Evolutionary conservation across 768 basidiomycete genomes (phyloP), one percentile per base, ranked within the genome.

Genomic region (Amanita muscaria): DNA sequence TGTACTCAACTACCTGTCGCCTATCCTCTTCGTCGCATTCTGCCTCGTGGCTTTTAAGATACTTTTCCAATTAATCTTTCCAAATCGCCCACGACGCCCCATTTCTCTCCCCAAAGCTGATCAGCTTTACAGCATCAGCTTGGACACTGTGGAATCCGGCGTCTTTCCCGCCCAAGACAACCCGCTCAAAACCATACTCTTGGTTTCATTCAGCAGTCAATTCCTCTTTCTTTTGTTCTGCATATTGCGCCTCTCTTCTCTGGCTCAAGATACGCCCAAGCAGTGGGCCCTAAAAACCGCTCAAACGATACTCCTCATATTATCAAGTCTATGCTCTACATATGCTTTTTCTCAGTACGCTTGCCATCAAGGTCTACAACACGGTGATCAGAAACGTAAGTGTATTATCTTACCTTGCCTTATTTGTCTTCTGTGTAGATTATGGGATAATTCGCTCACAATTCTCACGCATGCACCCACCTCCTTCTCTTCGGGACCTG

Each of bases 1-100:
- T 11, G 49, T 42, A 40, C 45, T 61, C 49, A n/a, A n/a, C n/a
- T n/a, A n/a, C n/a, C n/a, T n/a, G n/a, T 47, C 58, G 15, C 44
- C 53, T 4, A 41, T 51, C 14, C 40, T 59, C n/a, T 57, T 53
- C 44, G 46, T 58, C 14, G 44, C 48, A 18, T 61, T 51, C 46
- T 54, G 58, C n/a, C 27, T 52, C 31, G 34, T 54, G n/a, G 47
- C 55, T 40, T 44, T 57, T n/a, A n/a, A n/a, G n/a, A n/a, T n/a
- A n/a, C n/a, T n/a, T n/a, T n/a, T n/a, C n/a, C n/a, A n/a, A n/a
- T n/a, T n/a, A n/a, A n/a, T n/a, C n/a, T n/a, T n/a, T n/a, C n/a
- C 25, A 23, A 18, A 14, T 16, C 19, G 24, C 24, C 25, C 24
- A 27, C n/a, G 37, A 35, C 12, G 9, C 11, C 4, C 24, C 44